These are phyloP conservation scores for Beauveria asiatica DNA, from an alignment of 2,329 filamentous ascomycete species.

Conservation along the genomic window DNA sequence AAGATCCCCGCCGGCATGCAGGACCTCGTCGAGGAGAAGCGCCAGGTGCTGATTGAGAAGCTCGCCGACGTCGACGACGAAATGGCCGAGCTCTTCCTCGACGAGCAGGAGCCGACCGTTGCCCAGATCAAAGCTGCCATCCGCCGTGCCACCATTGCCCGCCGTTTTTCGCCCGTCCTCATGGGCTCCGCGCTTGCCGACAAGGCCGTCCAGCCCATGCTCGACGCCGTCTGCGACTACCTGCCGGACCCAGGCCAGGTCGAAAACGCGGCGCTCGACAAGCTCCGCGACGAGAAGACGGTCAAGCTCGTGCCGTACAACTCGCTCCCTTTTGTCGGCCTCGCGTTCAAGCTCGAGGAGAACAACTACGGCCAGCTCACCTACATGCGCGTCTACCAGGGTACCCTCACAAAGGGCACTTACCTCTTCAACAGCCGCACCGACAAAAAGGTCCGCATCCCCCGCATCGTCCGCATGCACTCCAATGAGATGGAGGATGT, in stretches of 20 bases:
- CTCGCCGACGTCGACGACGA: slow-evolving; percentile 96
- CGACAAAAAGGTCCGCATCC: slow-evolving; percentile 93
- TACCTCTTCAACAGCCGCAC: slow-evolving; percentile 90
- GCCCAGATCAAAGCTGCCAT: slow-evolving; percentile 89
- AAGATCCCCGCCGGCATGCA: slow-evolving; percentile 75
- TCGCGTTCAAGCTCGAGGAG: slow-evolving; percentile 98
- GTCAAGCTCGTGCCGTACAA: slow-evolving; percentile 92
- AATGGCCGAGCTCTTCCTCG: slow-evolving; percentile 89
- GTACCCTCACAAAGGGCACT: slow-evolving; percentile 75
- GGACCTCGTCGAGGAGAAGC: slow-evolving; percentile 71
- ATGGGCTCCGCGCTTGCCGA: slow-evolving; percentile 95
- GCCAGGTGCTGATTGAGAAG: slow-evolving; percentile 82
- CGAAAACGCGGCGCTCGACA: slow-evolving; percentile 81
- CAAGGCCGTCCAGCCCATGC: slow-evolving; percentile 91
- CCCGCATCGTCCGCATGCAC: slow-evolving; percentile 97
- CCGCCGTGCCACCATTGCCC: slow-evolving; percentile 75
- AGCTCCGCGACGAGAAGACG: slow-evolving; percentile 64
- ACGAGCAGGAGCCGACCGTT: slow-evolving; percentile 70
- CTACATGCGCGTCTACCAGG: slow-evolving; percentile 97
- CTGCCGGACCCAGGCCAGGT: slow-evolving; percentile 87
- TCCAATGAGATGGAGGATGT: slow-evolving; percentile 99
- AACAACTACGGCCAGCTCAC: slow-evolving; percentile 97
- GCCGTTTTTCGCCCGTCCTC: slow-evolving; percentile 89
- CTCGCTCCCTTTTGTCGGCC: slow-evolving; percentile 83
- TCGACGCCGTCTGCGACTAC: slow-evolving; percentile 93